Percentiles rank a stretch among this genome's conserved stretches.
Evolutionary conservation across 805 yeast genomes (phyloP).

Genomic region (Nakazawaea siamensis): DNA sequence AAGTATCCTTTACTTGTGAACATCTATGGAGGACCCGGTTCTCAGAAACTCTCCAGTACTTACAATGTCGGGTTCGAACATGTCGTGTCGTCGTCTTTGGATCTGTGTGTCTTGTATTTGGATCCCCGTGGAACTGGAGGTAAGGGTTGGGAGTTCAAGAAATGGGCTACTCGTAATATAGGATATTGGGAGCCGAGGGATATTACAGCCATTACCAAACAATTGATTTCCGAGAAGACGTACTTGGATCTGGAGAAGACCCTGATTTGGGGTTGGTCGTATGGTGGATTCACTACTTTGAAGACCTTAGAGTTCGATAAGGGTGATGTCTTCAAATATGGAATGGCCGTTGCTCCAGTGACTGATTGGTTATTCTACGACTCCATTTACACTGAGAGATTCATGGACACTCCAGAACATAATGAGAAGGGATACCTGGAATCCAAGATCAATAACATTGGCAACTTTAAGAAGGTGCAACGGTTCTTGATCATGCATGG

Average conservation of each 20-base stretch:
- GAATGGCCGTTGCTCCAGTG: slow-evolving; percentile 82
- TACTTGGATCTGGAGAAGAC: slow-evolving; percentile 46
- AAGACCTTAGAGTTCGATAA: slow-evolving; percentile 65
- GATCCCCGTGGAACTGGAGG: slow-evolving; percentile 86
- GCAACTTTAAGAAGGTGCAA: slow-evolving; percentile 36
- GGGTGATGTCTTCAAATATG: slow-evolving; percentile 59
- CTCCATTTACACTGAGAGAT: slow-evolving; percentile 74
- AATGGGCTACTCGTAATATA: slow-evolving; percentile 46
- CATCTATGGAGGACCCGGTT: slow-evolving; percentile 80
- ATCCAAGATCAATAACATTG: slow-evolving; percentile 32
- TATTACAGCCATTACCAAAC: slow-evolving; percentile 40
- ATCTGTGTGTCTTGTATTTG: slow-evolving; percentile 54
- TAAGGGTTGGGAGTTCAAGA: slow-evolving; percentile 58
- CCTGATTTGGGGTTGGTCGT: slow-evolving; percentile 86
- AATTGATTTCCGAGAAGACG: slow-evolving; percentile 35
- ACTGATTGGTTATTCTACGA: slow-evolving; percentile 73
- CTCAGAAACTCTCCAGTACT: slow-evolving; percentile 43
- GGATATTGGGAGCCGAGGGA: slow-evolving; percentile 80
- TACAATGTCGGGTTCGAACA: slow-evolving; percentile 51
- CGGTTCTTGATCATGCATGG: slow-evolving; percentile 73
- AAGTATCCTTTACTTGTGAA: slow-evolving; percentile 60
- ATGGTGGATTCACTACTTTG: slow-evolving; percentile 73
- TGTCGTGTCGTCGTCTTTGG: slow-evolving; percentile 44
- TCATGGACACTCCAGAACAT: slow-evolving; percentile 48
- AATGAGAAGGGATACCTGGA: slow-evolving; percentile 41